These are phyloP conservation scores for Lyophyllum semitale DNA, from an alignment of 768 basidiomycete species.

Conservation along the genomic window DNA sequence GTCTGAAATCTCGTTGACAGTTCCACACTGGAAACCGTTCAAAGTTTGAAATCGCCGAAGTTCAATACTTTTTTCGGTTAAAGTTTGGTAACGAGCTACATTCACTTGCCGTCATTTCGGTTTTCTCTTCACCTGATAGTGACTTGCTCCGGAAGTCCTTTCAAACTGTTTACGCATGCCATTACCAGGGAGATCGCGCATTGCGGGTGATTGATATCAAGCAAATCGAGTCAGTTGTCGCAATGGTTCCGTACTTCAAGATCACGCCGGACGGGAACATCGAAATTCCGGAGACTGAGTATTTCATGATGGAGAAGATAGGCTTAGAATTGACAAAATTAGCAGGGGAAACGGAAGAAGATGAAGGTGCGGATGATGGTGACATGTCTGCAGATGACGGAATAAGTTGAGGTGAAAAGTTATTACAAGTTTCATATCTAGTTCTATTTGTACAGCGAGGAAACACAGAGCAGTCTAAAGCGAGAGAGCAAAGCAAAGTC, in stretches of 20 bases:
- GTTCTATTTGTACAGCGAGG: too few species aligned
- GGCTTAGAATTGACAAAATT: background rate
- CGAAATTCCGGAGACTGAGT: background rate
- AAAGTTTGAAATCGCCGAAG: background rate
- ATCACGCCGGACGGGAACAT: background rate
- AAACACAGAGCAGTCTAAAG: too few species aligned
- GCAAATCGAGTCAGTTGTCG: slow-evolving; percentile 4
- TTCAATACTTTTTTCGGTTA: slow-evolving; percentile 3
- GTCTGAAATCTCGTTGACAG: background rate
- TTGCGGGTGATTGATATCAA: background rate
- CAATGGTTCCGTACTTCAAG: slow-evolving; percentile 6
- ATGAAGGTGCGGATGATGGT: background rate
- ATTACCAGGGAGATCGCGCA: background rate
- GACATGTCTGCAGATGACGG: background rate
- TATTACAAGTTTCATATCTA: background rate
- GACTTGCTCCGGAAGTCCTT: background rate
- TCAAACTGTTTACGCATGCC: slow-evolving; percentile 1
- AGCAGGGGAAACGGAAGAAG: background rate
- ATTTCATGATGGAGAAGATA: slow-evolving; percentile 4
- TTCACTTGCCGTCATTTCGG: slow-evolving; percentile 3
- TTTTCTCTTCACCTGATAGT: slow-evolving; percentile 4
- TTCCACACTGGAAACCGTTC: background rate
- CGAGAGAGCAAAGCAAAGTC: too few species aligned
- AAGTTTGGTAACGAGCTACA: background rate
- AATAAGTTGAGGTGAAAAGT: background rate